Base-by-base conservation (phyloP, 192 early-diverging fungal genomes). In the Obelidium mucronatum region DNA sequence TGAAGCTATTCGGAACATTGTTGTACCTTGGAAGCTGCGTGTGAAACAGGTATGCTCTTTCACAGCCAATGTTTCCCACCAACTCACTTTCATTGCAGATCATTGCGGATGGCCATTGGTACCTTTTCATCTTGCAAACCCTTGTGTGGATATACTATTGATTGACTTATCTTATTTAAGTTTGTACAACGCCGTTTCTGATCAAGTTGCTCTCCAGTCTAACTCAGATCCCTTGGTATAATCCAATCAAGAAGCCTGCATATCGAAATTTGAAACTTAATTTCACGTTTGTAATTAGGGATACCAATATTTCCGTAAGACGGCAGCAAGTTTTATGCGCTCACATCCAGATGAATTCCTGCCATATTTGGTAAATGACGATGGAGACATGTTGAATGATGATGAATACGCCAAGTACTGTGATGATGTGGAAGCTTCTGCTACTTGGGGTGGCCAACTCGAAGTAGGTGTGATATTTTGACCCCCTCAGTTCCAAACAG, bases 361-460 rank as follows among this genome's bases (percentile, higher is more conserved):
- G 28, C 96, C 97, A 13, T 98, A 96, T 71, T 82, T 97, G 70
- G 83, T 88, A 19, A 91, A 88, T 58, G 87, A 96, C 28, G 81
- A 87, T n/a, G 97, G 95, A 11, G 92, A 94, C 73, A 89, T 93
- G 84, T 90, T 88, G 53, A 85, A 75, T 48, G 75, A 83, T 55
- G 91, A 90, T 26, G 90, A 94, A 70, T 96, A 91, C 86, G 80
- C 82, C 42, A 69, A 79, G 28, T 94, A 97, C 72, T 97, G 96
- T 79, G 67, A 90, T 73, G 87, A 88, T 34, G 80, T 98, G 22
- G 94, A 94, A 74, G 74, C 77, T 24, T 94, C 95, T 0, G 93
- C 95, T 1, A 86, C 88, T 3, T 99, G 97, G 97, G 97, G 97
- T 75, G 96, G 97, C 8, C 93, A 99, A 67, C 84, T 91, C 22